A percentile compares a stretch with the other conserved stretches of the same genome.
Evolutionary conservation across 2,329 filamentous ascomycete genomes (phyloP).

Genomic region (Chrysosporium keratinophilum): DNA sequence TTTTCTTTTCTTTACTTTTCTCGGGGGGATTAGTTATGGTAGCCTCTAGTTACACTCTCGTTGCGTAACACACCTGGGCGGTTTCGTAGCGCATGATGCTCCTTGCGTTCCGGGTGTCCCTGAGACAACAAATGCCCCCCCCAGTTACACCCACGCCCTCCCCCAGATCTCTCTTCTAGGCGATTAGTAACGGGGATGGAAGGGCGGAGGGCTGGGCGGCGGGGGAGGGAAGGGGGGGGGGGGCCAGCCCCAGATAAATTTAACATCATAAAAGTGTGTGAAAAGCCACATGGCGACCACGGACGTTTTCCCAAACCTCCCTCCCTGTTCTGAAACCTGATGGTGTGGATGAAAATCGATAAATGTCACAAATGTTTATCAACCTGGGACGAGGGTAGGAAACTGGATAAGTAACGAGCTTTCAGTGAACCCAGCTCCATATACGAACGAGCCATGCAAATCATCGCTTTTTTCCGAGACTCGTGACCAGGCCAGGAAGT

Average conservation of each 20-base stretch:
- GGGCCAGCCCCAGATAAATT: background rate
- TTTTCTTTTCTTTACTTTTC: too few relatives aligned
- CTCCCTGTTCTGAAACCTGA: background rate
- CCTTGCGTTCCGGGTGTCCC: background rate
- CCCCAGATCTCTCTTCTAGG: too few relatives aligned
- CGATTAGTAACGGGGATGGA: background rate
- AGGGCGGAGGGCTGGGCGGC: background rate
- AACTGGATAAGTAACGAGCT: background rate
- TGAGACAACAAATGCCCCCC: background rate
- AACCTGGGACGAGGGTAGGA: background rate
- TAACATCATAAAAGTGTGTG: background rate
- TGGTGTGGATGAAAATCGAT: background rate
- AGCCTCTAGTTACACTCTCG: too few relatives aligned
- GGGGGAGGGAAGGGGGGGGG: background rate
- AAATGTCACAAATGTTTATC: background rate
- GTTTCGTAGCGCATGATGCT: slow-evolving; percentile 1
- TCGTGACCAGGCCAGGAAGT: background rate
- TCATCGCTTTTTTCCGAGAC: background rate
- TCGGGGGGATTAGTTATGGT: too few relatives aligned
- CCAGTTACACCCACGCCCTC: background rate
- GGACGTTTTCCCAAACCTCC: background rate
- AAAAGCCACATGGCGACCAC: background rate
- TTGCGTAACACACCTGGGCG: background rate
- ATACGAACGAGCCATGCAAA: too few relatives aligned
- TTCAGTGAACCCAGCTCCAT: too few relatives aligned